Base-by-base conservation (phyloP, 495 filamentous ascomycete species). In the Penicillium steckii region DNA sequence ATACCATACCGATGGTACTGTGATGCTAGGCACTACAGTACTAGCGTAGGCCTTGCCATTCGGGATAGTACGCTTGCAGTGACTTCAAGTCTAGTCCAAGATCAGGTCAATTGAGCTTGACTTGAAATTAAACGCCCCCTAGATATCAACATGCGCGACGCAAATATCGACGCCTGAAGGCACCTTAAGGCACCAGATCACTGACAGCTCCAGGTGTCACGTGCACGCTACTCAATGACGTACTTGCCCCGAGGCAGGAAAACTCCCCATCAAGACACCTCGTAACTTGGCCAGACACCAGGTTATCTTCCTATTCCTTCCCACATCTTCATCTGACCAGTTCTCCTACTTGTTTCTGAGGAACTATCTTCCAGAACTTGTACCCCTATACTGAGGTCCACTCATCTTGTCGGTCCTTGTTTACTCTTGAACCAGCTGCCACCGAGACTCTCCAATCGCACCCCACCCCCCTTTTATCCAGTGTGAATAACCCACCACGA, bases 201-300 rank as follows among this genome's bases (percentile, higher is more conserved):
- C 26, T 52, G 48, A 55, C 48, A 55, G 43, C 47, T 52, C 49
- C 47, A 45, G 44, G 41, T 46, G 58, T 63, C 66, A 70, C 67
- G 64, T 70, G 64, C 4, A 7, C 0, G 0, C 9, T 17, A 30
- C 22, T 55, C 10, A 56, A 74, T 74, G 71, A 74, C 71, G 69
- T 74, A 65, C 67, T 58, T 57, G 46, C 56, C 48, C 42, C 46
- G 41, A 60, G 50, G 46, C 23, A 50, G 52, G 56, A 59, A 63
- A 61, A 50, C 33, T 56, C 46, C 52, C 53, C 55, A 43, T 48
- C 57, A 59, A 66, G 62, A 68, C 66, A 64, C 65, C 65, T 61
- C 67, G 55, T 49, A 58, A 56, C 56, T 43, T 46, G 46, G 30
- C 45, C 51, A 9, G 27, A 22, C 35, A 15, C 26, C 35, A 9